Evolutionary conservation across 371 early-diverging fungal genomes (phyloP).

Genomic region (Apophysomyces elegans): DNA sequence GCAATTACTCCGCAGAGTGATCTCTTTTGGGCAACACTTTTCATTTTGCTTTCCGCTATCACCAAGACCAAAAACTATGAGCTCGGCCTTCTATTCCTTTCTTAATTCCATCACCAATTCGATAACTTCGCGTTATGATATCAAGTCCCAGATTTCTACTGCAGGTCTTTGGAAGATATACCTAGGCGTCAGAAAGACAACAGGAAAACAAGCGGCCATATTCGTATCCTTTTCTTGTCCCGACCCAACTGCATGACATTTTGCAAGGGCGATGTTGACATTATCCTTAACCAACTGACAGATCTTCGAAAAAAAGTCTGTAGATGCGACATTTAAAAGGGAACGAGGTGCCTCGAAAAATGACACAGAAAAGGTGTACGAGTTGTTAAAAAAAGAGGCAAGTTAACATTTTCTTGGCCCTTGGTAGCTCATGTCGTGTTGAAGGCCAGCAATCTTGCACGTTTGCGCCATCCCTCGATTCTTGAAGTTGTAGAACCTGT

Average conservation of each 20-base stretch:
- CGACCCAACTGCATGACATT: not conserved
- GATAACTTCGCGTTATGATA: slow-evolving; percentile 52
- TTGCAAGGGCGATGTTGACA: slow-evolving; percentile 9
- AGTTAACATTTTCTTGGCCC: not conserved
- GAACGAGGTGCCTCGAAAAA: slow-evolving; percentile 51
- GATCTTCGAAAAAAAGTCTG: slow-evolving; percentile 76
- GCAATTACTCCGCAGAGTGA: no score
- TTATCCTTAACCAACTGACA: slow-evolving; percentile 29
- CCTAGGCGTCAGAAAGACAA: slow-evolving; percentile 62
- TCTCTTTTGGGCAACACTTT: not conserved
- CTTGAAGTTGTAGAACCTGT: slow-evolving; percentile 84
- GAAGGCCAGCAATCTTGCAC: slow-evolving; percentile 75
- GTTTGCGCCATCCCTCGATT: slow-evolving; percentile 83
- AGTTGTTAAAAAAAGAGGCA: slow-evolving; percentile 70
- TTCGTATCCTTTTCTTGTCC: slow-evolving; percentile 55
- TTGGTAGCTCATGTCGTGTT: slow-evolving; percentile 1
- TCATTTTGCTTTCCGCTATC: slow-evolving; percentile 4
- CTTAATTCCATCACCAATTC: slow-evolving; percentile 53
- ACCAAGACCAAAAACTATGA: slow-evolving; percentile 28
- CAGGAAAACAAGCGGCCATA: slow-evolving; percentile 63
- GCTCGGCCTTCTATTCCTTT: slow-evolving; percentile 56
- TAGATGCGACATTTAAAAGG: slow-evolving; percentile 60
- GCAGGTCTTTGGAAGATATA: slow-evolving; percentile 73
- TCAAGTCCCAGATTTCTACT: slow-evolving; percentile 59
- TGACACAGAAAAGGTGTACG: slow-evolving; percentile 63